A percentile compares a stretch with the other conserved stretches of the same genome.
phyloP scores from a whole-genome alignment of 2,329 filamentous ascomycete genomes.

The Davidsoniella eucalypti region DNA sequence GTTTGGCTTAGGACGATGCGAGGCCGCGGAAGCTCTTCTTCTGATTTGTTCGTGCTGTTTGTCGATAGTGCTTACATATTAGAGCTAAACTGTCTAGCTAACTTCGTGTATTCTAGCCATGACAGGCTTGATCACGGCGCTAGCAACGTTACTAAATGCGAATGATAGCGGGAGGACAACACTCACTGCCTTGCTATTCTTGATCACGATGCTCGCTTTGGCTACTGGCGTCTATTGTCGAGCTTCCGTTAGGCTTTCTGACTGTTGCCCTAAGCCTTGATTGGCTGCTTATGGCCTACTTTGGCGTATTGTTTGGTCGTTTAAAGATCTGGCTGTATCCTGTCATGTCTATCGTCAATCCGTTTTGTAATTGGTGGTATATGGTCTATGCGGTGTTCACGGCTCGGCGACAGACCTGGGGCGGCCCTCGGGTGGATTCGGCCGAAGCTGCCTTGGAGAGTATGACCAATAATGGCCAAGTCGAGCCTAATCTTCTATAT shows the following conservation, averaged over 20 bases:
- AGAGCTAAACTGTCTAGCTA: too few relatives aligned
- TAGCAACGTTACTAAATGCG: too few relatives aligned
- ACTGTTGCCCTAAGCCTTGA: slow-evolving; percentile 83
- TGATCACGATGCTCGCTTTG: slow-evolving; percentile 79
- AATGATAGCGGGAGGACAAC: too few relatives aligned
- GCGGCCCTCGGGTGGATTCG: slow-evolving; percentile 79
- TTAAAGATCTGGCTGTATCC: slow-evolving; percentile 95
- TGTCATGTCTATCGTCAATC: slow-evolving; percentile 86
- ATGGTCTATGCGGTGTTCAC: slow-evolving; percentile 97
- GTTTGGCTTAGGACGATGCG: too few relatives aligned
- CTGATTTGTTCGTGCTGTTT: too few relatives aligned
- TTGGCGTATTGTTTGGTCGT: slow-evolving; percentile 68
- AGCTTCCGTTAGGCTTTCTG: slow-evolving; percentile 85
- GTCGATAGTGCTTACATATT: too few relatives aligned
- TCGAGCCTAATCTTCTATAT: too few relatives aligned
- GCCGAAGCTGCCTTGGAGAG: slow-evolving; percentile 41
- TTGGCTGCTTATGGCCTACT: slow-evolving; percentile 92
- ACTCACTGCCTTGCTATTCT: slow-evolving; percentile 87
- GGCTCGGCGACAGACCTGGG: slow-evolving; percentile 87
- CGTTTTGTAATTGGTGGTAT: slow-evolving; percentile 96
- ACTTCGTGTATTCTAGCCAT: too few relatives aligned
- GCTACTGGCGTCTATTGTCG: slow-evolving; percentile 63
- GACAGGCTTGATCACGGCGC: too few relatives aligned
- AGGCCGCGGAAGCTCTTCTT: too few relatives aligned
- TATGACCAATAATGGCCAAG: too few relatives aligned